Base-by-base conservation (phyloP, 2,329 filamentous ascomycete genomes). In the Phialemoniopsis sp. region DNA sequence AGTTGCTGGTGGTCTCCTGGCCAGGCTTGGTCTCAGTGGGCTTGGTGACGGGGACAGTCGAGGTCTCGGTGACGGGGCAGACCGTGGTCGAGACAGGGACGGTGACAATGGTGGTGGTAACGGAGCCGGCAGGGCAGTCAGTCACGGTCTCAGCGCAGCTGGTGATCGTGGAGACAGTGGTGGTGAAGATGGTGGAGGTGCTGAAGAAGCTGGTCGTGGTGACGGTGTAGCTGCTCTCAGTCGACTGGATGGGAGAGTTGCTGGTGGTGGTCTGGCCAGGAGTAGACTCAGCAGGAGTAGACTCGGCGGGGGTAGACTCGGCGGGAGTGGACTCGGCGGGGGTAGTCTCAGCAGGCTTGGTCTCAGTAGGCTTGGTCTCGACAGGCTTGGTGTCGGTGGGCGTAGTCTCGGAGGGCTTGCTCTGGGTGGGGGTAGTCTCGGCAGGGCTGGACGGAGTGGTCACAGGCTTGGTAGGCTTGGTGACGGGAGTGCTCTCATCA, bases 11-110 rank as follows among this genome's bases (percentile, higher is more conserved):
- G 42, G 58, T 62, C 37, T 42, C 42, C 36, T 40, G 46, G 29
- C 43, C 37, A 36, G 42, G 21, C 12, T 30, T 38, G 36, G 48
- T 44, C 41, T 44, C 48, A 31, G 43, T 28, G 15, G 44, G 42
- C n/a, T 45, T 29, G 44, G 48, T 52, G 48, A 59, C 45, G 26
- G 56, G 43, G 30, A 55, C 57, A 30, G 63, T 65, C 48, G 66
- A 54, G 32, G 72, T 77, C 64, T 70, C 71, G n/a, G 74, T 78
- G 43, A 78, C 73, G 16, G 75, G 77, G 70, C 76, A 80, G 54
- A 81, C 56, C 31, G 78, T 82, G 46, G 80, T 82, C 37, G 72
- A 75, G 36, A 80, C 52, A 34, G 77, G 60, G 43, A 83, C 55
- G 7, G 73, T 78, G 42, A 75, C 67, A 3, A 77, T 55, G 1